A percentile compares a stretch with the other conserved stretches of the same genome.
These are phyloP conservation scores for Nadsonia fulvescens DNA, from an alignment of 805 yeast genomes.

Conservation along the genomic window DNA sequence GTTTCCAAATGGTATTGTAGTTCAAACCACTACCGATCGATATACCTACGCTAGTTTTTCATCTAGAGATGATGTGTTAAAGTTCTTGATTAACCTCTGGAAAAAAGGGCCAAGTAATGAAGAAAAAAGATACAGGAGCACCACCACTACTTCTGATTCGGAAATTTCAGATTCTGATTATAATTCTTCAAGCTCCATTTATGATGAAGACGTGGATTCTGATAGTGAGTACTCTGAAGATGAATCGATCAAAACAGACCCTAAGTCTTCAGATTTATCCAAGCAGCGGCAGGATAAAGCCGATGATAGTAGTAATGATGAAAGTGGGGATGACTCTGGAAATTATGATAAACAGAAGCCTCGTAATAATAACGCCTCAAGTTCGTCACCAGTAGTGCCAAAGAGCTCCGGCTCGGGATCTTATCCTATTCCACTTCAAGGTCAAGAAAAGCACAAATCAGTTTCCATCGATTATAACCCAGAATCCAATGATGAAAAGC, in stretches of 20 bases:
- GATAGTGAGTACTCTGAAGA: constrained; percentile 6
- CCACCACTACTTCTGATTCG: no score
- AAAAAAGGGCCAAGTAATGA: no score
- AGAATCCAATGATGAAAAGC: constrained; percentile 29
- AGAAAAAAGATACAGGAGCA: no score
- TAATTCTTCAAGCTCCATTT: no score
- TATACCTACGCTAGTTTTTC: constrained; percentile 79
- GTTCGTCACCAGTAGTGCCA: no score
- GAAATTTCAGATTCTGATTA: constrained; percentile 5
- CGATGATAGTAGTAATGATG: constrained; percentile 4
- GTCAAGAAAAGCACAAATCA: constrained; percentile 46
- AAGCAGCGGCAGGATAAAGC: constrained; percentile 1
- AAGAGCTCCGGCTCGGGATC: no score
- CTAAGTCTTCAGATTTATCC: background rate
- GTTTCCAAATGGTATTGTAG: constrained; percentile 73
- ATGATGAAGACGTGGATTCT: constrained; percentile 6
- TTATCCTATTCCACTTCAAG: constrained; percentile 27
- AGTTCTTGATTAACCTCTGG: constrained; percentile 57
- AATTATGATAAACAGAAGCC: no score
- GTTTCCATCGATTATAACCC: constrained; percentile 33
- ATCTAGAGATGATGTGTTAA: constrained; percentile 61
- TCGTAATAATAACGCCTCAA: no score
- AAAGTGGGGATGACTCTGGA: constrained; percentile 1
- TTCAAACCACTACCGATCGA: constrained; percentile 43
- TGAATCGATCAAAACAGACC: background rate